Evolutionary conservation across 2,329 filamentous ascomycete genomes (phyloP), one percentile per base, ranked within the genome.

Genomic region (Graphilbum ipis-grandicollis): DNA sequence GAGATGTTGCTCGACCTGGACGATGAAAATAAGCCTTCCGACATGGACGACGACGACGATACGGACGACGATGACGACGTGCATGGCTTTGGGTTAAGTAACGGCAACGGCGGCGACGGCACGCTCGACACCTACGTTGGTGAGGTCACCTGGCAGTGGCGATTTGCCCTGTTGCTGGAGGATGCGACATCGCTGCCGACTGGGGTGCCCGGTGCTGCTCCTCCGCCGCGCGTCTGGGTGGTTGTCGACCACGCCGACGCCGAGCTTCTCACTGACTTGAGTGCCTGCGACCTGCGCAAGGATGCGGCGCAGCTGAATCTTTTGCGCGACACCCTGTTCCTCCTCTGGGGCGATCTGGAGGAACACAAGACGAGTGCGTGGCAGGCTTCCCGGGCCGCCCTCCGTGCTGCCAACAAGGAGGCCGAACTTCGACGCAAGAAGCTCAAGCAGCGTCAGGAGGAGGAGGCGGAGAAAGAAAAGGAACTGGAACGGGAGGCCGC

Each of bases 311-410:
- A 56, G 1, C 57, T 90, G 1, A 51, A 47, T 3, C 43, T 52
- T 7, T 56, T 94, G 5, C 68, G 71, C 35, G 71, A 92, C 46
- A 75, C 69, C 46, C 61, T 94, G 38, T 88, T 78, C 50, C 59
- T 72, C 26, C 62, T 94, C 2, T 96, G 88, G 86, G 88, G 88
- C 2, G 71, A 93, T 42, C 61, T 94, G 1, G 75, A 86, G 50
- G 83, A 93, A 50, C 53, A 60, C 34, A 83, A 80, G 50, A 52
- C 59, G 34, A 81, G 78, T 49, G 47, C 48, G 2, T 8, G 9
- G n/a, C n/a, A 15, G 10, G 32, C 32, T 9, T 8, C 19, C 19
- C 33, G 31, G 5, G 17, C 3, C 18, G 31, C 21, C 21, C 6
- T 23, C 21, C 41, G 36, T 46, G 37, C 4, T 15, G 2, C 75